phyloP scores from a whole-genome alignment of 768 basidiomycete species.

The Pisolithus sp. region DNA sequence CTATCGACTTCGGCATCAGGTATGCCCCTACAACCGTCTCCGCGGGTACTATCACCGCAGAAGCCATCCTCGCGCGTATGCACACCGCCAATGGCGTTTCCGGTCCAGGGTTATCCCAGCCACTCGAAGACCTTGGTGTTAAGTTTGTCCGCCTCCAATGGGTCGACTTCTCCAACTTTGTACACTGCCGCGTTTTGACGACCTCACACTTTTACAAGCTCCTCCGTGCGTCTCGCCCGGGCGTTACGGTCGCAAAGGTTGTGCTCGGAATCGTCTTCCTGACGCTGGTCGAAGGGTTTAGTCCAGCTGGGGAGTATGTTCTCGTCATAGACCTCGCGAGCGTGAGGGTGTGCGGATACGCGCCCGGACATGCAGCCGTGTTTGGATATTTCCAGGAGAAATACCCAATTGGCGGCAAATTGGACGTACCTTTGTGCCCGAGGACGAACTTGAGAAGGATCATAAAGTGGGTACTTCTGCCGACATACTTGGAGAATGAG shows the following conservation, averaged over 20 bases:
- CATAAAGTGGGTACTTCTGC: slow-evolving; percentile 37
- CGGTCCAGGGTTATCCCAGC: no score
- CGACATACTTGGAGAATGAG: background rate
- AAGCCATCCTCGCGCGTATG: background rate
- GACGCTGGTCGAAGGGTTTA: slow-evolving; percentile 41
- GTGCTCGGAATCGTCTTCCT: slow-evolving; percentile 44
- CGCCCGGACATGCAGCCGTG: slow-evolving; percentile 47
- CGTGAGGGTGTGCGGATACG: slow-evolving; percentile 43
- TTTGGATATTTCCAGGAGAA: slow-evolving; percentile 63
- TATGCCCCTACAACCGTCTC: background rate
- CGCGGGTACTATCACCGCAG: background rate
- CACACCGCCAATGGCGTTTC: no score
- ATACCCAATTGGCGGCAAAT: slow-evolving; percentile 26
- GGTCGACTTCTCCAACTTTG: slow-evolving; percentile 51
- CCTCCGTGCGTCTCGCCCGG: slow-evolving; percentile 41
- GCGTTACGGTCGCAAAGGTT: slow-evolving; percentile 40
- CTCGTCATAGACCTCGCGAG: slow-evolving; percentile 51
- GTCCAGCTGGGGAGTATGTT: slow-evolving; percentile 48
- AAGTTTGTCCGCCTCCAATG: slow-evolving; percentile 50
- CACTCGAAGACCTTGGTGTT: background rate
- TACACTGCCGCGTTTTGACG: slow-evolving; percentile 52
- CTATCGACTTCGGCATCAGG: background rate
- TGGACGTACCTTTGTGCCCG: slow-evolving; percentile 49
- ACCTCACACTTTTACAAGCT: slow-evolving; percentile 41
- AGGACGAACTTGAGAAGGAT: slow-evolving; percentile 44